These are phyloP conservation scores for Trichophyton simii DNA, from an alignment of 2,329 filamentous ascomycete species.

Conservation along the genomic window DNA sequence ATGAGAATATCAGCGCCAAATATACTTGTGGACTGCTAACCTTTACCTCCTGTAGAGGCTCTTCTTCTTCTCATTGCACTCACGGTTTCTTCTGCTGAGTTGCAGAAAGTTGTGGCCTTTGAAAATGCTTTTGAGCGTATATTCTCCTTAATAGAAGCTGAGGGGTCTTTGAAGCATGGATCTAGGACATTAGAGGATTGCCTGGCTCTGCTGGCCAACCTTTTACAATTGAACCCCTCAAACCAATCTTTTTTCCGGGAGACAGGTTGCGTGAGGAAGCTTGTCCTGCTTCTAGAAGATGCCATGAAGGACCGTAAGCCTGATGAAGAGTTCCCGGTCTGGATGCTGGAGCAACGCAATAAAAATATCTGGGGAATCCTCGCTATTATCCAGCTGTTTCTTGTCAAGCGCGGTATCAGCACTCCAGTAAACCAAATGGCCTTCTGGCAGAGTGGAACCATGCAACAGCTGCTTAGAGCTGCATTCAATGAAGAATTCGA, in stretches of 20 bases:
- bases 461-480: conserved; percentile 67
- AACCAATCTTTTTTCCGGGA: conserved; percentile 94
- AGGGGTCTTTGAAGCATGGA: conserved; percentile 71
- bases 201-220: conserved; percentile 76
- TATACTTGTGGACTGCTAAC: neutral
- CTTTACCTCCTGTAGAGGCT: conserved; percentile 43
- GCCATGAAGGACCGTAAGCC: conserved; percentile 43
- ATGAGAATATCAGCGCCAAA: neutral
- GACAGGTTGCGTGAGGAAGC: conserved; percentile 63
- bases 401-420: conserved; percentile 65
- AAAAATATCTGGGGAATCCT: conserved; percentile 87
- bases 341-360: conserved; percentile 65
- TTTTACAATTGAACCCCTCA: conserved; percentile 72
- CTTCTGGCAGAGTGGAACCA: conserved; percentile 71
- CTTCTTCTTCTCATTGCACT: conserved; percentile 77
- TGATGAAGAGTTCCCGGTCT: conserved; percentile 53
- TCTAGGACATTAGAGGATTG: conserved; percentile 87
- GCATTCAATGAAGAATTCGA: conserved; percentile 65
- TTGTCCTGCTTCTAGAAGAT: conserved; percentile 56
- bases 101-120: conserved; percentile 92
- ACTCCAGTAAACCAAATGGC: conserved; percentile 72
- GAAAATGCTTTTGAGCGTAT: conserved; percentile 84
- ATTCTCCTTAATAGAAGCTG: conserved; percentile 67
- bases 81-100: conserved; percentile 71
- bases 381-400: conserved; percentile 73